A percentile compares a stretch with the other conserved stretches of the same genome.
Conservation (phyloP, 768 basidiomycete genomes). For the Butyriboletus loyo region DNA sequence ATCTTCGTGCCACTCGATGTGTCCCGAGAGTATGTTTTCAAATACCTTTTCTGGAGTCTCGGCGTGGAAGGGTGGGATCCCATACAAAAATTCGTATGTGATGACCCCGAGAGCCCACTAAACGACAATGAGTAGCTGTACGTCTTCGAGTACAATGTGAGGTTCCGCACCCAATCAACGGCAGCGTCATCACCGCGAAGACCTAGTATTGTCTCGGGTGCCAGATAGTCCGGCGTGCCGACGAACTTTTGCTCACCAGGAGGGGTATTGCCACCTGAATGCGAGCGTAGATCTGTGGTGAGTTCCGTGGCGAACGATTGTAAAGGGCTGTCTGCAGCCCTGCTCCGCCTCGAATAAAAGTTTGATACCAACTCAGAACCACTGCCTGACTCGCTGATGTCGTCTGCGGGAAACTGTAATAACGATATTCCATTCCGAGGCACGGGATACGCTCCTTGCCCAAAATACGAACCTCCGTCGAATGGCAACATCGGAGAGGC, state of each 20-base stretch:
- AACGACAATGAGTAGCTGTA: conserved; percentile 14
- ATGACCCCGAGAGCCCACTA: conserved; percentile 99
- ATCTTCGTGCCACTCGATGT: conserved; percentile 95
- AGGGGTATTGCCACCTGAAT: conserved; percentile 59
- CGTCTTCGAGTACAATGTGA: conserved; percentile 7
- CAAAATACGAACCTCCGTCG: conserved; percentile 81
- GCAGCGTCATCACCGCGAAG: conserved; percentile 91
- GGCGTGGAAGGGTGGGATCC: conserved; percentile 96
- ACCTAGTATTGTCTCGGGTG: conserved; percentile 93
- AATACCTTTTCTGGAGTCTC: conserved; percentile 97
- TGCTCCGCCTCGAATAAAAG: conserved; percentile 50
- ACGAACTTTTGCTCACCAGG: conserved; percentile 92
- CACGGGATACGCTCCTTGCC: conserved; percentile 57
- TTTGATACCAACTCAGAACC: conserved; percentile 71
- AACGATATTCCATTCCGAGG: conserved; percentile 62
- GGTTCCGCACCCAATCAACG: conserved; percentile 87
- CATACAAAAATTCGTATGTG: conserved; percentile 96
- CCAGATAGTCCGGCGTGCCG: conserved; percentile 96
- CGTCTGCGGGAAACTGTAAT: conserved; percentile 71
- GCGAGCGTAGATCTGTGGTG: conserved; percentile 77
- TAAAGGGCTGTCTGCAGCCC: conserved; percentile 68
- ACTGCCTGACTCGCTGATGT: conserved; percentile 81
- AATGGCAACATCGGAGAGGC: conserved; percentile 69
- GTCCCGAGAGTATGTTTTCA: conserved; percentile 94
- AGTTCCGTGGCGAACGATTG: conserved; percentile 87